Evolutionary conservation across 2,329 filamentous ascomycete genomes (phyloP).

Genomic region (Arachnopeziza araneosa): DNA sequence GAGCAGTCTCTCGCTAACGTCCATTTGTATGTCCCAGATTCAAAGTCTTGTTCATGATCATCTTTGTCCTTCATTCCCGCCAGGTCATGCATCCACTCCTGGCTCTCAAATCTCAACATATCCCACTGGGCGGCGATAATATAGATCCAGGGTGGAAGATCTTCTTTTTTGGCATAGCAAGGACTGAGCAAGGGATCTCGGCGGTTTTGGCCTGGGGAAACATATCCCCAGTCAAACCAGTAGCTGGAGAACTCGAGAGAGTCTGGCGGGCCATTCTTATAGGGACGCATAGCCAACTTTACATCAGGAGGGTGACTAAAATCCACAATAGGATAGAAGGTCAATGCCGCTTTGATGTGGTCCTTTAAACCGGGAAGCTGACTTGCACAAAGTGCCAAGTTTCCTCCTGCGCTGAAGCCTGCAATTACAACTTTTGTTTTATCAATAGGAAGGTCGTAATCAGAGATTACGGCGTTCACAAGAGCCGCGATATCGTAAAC

Average conservation of each 20-base stretch:
- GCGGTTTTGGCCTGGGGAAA: constrained; percentile 15
- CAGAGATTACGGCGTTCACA: constrained; percentile 37
- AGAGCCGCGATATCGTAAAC: constrained; percentile 42
- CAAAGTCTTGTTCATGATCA: constrained; percentile 3
- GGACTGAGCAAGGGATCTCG: constrained; percentile 19
- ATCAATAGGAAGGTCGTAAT: constrained; percentile 42
- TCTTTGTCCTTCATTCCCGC: constrained; percentile 3
- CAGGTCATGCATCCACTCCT: constrained; percentile 4
- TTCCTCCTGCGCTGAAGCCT: constrained; percentile 48
- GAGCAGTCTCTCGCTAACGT: constrained; percentile 2
- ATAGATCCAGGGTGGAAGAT: constrained; percentile 22
- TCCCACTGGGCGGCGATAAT: constrained; percentile 20
- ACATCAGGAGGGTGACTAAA: constrained; percentile 27
- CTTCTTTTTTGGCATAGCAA: constrained; percentile 14
- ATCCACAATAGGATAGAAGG: constrained; percentile 41
- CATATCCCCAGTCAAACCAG: constrained; percentile 16
- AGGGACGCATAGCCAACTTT: constrained; percentile 26
- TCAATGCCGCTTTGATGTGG: constrained; percentile 33
- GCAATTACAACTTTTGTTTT: constrained; percentile 36
- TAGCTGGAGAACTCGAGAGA: background rate
- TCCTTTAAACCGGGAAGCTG: constrained; percentile 34
- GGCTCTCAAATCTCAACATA: constrained; percentile 15
- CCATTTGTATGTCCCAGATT: constrained; percentile 8
- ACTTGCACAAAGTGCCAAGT: constrained; percentile 39
- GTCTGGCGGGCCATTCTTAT: constrained; percentile 3